A percentile compares a stretch with the other conserved stretches of the same genome.
phyloP scores from a whole-genome alignment of 1,284 basidiomycete species.

The Coniophora puteana region DNA sequence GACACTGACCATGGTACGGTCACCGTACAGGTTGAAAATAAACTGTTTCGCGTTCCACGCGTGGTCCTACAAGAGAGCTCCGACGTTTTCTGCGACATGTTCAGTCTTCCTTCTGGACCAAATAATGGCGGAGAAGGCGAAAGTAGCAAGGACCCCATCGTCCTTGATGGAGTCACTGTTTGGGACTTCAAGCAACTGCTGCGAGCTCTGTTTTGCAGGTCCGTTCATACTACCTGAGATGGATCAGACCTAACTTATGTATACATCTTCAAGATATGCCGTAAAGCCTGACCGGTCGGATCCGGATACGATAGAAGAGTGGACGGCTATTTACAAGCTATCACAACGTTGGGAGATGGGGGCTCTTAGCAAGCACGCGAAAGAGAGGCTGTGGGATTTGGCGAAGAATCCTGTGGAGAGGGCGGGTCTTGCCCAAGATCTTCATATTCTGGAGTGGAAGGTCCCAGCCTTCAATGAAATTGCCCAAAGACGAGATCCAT shows the following conservation, averaged over 20 bases:
- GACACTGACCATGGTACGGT: no score
- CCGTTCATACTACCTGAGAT: no score
- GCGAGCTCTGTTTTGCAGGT: neutral
- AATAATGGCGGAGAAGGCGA: neutral
- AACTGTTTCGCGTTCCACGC: conserved; percentile 1
- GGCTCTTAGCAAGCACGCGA: conserved; percentile 13
- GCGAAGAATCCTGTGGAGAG: neutral
- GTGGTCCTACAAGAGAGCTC: neutral
- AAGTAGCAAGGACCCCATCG: neutral
- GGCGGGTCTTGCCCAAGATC: neutral
- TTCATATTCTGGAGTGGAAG: neutral
- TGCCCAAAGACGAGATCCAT: neutral
- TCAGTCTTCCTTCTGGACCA: neutral
- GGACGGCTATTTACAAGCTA: conserved; percentile 2
- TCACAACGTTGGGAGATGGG: conserved; percentile 1
- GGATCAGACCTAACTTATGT: neutral
- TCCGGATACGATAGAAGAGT: neutral
- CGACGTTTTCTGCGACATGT: conserved; percentile 1
- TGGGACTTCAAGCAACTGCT: conserved; percentile 2
- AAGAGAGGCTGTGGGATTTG: conserved; percentile 13
- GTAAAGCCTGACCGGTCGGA: neutral
- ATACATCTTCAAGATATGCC: neutral
- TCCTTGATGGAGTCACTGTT: neutral
- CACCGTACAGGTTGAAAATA: conserved; percentile 5
- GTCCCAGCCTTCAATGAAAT: neutral